These are phyloP conservation scores for Ophiostoma angusticollis DNA, from an alignment of 2,329 filamentous ascomycete species.

Conservation along the genomic window DNA sequence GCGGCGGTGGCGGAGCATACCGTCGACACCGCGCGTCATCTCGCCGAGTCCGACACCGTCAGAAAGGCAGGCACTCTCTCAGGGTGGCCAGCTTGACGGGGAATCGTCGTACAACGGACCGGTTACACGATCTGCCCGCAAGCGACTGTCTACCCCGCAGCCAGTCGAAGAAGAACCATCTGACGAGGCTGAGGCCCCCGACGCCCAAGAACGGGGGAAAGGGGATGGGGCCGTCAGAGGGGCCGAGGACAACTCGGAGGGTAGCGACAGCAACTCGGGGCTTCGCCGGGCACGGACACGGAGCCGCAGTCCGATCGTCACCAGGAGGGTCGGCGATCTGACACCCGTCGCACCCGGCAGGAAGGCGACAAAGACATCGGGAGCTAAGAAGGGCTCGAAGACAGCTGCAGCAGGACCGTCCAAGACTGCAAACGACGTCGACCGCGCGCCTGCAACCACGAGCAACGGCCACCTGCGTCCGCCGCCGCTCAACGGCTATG, in stretches of 20 bases:
- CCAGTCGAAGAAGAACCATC: slow-evolving; percentile 47
- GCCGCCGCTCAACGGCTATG: slow-evolving; percentile 37
- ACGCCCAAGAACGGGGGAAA: not conserved
- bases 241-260: slow-evolving; percentile 4
- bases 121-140: slow-evolving; percentile 60
- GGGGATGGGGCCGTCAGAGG: not conserved
- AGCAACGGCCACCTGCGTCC: slow-evolving; percentile 61
- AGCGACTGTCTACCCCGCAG: slow-evolving; percentile 39
- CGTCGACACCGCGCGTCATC: slow-evolving; percentile 74
- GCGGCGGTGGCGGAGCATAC: slow-evolving; percentile 44
- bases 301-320: slow-evolving; percentile 54
- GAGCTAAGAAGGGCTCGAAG: slow-evolving; percentile 3
- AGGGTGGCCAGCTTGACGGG: not conserved
- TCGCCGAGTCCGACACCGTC: slow-evolving; percentile 73
- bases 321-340: slow-evolving; percentile 39
- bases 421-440: slow-evolving; percentile 15
- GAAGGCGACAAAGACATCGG: slow-evolving; percentile 17
- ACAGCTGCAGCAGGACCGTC: slow-evolving; percentile 8
- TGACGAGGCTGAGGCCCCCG: slow-evolving; percentile 33
- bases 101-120: slow-evolving; percentile 55
- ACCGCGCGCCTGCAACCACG: slow-evolving; percentile 11
- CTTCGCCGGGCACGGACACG: slow-evolving; percentile 53
- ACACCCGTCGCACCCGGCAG: slow-evolving; percentile 26
- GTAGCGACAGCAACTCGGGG: slow-evolving; percentile 29
- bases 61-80: slow-evolving; percentile 36